Base-by-base conservation (phyloP, 1,284 basidiomycete species). In the Cryptococcus depauperatus region DNA sequence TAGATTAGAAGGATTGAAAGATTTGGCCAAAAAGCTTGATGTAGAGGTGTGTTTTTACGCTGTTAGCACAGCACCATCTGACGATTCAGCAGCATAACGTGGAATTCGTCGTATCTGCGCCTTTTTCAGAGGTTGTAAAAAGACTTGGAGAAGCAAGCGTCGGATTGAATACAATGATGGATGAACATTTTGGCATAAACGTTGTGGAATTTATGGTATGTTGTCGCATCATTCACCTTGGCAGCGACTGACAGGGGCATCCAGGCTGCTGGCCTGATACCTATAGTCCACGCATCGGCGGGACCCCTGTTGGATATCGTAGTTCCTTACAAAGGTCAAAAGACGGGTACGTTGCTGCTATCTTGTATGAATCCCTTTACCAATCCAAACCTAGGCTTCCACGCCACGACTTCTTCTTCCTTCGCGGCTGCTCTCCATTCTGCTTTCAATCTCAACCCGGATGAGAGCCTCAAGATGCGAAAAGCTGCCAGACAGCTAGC, bases 181-280 rank as follows among this genome's bases (percentile, higher is more conserved):
- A 98, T 63, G 95, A 99, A 69, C 93, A 99, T 66, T 98, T 98
- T 58, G 95, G 95, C 2, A 98, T 99, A 66, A 95, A 92, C 58
- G 79, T 99, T 16, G 93, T 98, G 7, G 93, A 99, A 67, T 93
- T 88, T 59, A 93, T 97, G 92, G 90, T 85, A 43, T 47, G 79
- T 67, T 28, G 10, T n/a, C 18, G 25, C 3, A 21, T 19, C 40
- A 21, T 47, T 18, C 27, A 19, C 41, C 10, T 28, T 13, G 13
- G 21, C 14, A n/a, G 45, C 41, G 4, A 41, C 49, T 50, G 25
- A 35, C 25, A 33, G 47, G 40, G 30, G 19, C 29, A 43, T 19
- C 16, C 55, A 93, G 90, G 89, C 91, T 3, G 88, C 93, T 0
- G 93, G 93, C 0, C 78, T 93, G 2, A 85, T 98, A 16, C 89